A percentile compares a stretch with the other conserved stretches of the same genome.
Evolutionary conservation across 305 asterid species (phyloP).

Genomic region (Lippia alba): DNA sequence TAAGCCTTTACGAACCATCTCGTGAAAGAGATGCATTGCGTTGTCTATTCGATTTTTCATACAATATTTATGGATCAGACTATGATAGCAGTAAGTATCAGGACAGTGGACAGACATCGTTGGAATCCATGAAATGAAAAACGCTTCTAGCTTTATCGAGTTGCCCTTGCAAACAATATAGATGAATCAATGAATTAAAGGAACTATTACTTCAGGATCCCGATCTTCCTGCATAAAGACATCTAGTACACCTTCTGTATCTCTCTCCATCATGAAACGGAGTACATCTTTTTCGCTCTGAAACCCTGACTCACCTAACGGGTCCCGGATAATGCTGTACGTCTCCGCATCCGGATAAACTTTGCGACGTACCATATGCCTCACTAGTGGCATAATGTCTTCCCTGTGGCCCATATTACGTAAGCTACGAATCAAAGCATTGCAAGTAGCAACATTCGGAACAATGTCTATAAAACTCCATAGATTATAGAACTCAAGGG

Average conservation of each 20-base stretch:
- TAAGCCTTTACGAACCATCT: no score
- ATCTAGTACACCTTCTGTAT: neutral
- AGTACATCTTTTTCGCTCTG: conserved; percentile 1
- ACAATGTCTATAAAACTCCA: neutral
- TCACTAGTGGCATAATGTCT: conserved; percentile 9
- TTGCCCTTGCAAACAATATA: conserved; percentile 38
- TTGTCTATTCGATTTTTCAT: conserved; percentile 32
- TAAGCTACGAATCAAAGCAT: conserved; percentile 10
- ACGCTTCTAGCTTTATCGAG: conserved; percentile 29
- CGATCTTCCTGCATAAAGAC: conserved; percentile 11
- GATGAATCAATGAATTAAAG: conserved; percentile 33
- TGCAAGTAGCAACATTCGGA: neutral
- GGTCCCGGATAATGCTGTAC: conserved; percentile 3
- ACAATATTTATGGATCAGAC: conserved; percentile 38
- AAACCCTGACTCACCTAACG: conserved; percentile 26
- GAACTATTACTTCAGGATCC: no score
- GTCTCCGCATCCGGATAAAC: conserved; percentile 24
- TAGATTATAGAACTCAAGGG: conserved; percentile 1
- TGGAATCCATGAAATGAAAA: conserved; percentile 25
- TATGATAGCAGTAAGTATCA: conserved; percentile 21
- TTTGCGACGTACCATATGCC: conserved; percentile 25
- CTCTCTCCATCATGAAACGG: conserved; percentile 3
- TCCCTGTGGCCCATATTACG: neutral
- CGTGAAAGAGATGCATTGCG: conserved; percentile 35
- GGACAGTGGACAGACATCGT: conserved; percentile 20